Percentiles rank a stretch among this genome's conserved stretches.
These are phyloP conservation scores for Acmispon strigosus DNA, from an alignment of 306 rosid species.

Conservation along the genomic window DNA sequence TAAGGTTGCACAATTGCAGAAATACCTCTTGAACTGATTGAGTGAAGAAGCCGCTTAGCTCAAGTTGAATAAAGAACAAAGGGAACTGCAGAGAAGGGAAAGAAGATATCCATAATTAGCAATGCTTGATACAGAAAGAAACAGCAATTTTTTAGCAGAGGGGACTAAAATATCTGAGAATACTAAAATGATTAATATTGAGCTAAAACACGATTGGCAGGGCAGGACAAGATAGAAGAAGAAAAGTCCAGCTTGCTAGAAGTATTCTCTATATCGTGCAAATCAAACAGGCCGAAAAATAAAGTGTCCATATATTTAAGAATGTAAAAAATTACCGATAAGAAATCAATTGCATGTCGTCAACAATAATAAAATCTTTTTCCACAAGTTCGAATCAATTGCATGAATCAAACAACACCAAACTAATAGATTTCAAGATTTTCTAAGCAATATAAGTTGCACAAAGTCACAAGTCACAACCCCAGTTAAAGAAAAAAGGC, in stretches of 20 bases:
- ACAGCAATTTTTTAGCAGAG: neutral
- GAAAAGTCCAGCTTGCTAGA: neutral
- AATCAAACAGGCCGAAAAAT: neutral
- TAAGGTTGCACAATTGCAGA: constrained; percentile 19
- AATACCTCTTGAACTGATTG: constrained; percentile 36
- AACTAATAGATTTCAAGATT: neutral
- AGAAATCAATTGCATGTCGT: neutral
- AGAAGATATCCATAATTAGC: constrained; percentile 18
- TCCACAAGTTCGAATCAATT: no score
- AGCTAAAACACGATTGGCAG: neutral
- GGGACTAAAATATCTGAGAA: neutral
- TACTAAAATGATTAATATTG: neutral
- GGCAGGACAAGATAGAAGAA: neutral
- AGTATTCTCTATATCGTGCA: neutral
- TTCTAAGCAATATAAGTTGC: neutral
- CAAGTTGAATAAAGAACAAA: constrained; percentile 63
- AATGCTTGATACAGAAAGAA: neutral
- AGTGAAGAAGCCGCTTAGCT: constrained; percentile 21
- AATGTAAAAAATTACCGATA: neutral
- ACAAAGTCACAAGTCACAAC: neutral
- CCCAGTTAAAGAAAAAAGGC: neutral
- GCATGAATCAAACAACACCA: no score
- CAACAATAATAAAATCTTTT: no score
- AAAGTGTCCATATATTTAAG: neutral
- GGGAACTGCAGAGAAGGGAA: constrained; percentile 52